These are phyloP conservation scores for Closterium sp. DNA, from an alignment of 139 green algal genomes.

Conservation along the genomic window DNA sequence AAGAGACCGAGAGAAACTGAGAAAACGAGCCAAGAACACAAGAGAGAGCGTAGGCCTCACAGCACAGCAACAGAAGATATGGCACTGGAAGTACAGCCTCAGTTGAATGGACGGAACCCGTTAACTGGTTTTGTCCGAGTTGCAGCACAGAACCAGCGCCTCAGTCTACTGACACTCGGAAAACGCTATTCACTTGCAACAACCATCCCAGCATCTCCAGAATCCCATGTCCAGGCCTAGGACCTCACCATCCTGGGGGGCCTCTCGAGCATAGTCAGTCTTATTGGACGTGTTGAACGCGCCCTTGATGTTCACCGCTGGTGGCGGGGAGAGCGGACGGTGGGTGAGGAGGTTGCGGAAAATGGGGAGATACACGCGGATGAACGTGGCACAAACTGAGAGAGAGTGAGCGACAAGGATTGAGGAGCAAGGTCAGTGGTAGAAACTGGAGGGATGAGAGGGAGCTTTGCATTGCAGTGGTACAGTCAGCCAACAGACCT, in stretches of 20 bases:
- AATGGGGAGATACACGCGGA: neutral
- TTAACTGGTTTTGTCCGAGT: too few relatives aligned
- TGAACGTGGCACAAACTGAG: neutral
- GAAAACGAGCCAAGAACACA: neutral
- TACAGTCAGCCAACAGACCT: conserved; percentile 29
- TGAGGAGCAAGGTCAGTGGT: neutral
- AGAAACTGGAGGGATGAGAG: neutral
- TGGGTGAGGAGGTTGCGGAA: neutral
- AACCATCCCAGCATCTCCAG: too few relatives aligned
- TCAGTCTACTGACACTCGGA: too few relatives aligned
- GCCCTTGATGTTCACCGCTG: conserved; percentile 60
- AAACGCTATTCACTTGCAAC: too few relatives aligned
- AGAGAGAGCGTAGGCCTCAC: neutral
- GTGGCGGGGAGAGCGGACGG: neutral
- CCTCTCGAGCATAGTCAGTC: conserved; percentile 58
- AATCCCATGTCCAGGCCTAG: too few relatives aligned
- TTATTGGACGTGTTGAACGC: conserved; percentile 58
- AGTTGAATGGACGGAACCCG: too few relatives aligned
- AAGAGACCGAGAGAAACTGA: too few relatives aligned
- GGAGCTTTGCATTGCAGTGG: neutral
- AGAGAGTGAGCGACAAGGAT: neutral
- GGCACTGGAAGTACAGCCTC: neutral
- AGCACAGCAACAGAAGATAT: neutral
- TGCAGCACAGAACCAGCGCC: too few relatives aligned
- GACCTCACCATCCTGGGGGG: neutral